These are phyloP conservation scores for Cordia subcordata DNA, from an alignment of 257 asterid genomes.

Conservation along the genomic window DNA sequence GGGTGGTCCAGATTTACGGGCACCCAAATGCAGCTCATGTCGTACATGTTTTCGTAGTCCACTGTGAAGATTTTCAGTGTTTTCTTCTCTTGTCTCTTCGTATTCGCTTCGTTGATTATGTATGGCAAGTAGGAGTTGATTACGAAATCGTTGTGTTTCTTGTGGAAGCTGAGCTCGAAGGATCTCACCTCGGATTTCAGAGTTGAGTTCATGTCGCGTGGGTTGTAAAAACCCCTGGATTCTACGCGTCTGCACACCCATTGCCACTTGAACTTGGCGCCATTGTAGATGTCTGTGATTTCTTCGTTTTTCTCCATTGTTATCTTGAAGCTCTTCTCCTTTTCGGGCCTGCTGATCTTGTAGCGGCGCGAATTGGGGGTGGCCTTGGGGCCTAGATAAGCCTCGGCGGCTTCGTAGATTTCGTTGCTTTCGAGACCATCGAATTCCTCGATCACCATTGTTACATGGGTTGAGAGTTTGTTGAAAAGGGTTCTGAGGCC, in stretches of 20 bases:
- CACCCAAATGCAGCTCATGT: constrained; percentile 33
- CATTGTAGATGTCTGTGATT: constrained; percentile 29
- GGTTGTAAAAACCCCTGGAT: constrained; percentile 24
- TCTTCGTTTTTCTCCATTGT: constrained; percentile 44
- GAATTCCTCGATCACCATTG: constrained; percentile 52
- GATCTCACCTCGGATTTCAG: constrained; percentile 40
- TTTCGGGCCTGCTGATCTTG: constrained; percentile 50
- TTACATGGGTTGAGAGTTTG: constrained; percentile 42
- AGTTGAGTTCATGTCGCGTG: constrained; percentile 32
- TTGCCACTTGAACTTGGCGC: constrained; percentile 47
- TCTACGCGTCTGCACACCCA: constrained; percentile 30
- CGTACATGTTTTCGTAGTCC: constrained; percentile 31
- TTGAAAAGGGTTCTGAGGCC: constrained; percentile 29
- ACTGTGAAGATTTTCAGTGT: constrained; percentile 46
- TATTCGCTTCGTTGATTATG: constrained; percentile 22
- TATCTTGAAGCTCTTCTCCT: constrained; percentile 35
- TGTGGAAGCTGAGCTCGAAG: constrained; percentile 58
- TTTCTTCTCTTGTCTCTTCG: constrained; percentile 34
- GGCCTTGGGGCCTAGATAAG: constrained; percentile 41
- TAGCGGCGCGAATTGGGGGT: constrained; percentile 40
- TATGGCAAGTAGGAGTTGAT: constrained; percentile 40
- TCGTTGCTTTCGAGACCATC: constrained; percentile 47
- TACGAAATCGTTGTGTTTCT: constrained; percentile 32
- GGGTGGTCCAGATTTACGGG: constrained; percentile 55
- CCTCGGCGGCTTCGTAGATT: constrained; percentile 54